A percentile compares a stretch with the other conserved stretches of the same genome.
Conservation (phyloP, 106 monocot species). For the Phalaenopsis equestris region DNA sequence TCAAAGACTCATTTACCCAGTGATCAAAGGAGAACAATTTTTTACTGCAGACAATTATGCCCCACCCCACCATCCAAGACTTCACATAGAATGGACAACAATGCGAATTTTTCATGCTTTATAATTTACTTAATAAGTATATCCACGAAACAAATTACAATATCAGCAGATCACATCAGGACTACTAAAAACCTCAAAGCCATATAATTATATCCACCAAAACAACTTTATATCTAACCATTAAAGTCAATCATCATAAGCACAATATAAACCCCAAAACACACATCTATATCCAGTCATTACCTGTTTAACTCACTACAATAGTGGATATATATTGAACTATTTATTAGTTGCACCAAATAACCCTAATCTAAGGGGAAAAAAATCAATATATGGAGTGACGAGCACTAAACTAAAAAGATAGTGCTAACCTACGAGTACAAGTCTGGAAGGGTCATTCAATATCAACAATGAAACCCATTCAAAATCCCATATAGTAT, state of each 20-base stretch:
- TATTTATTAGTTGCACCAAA: background rate
- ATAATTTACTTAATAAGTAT: background rate
- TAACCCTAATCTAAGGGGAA: background rate
- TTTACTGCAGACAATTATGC: background rate
- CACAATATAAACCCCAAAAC: background rate
- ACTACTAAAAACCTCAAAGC: background rate
- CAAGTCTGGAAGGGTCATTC: background rate
- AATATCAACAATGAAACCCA: background rate
- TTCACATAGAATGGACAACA: background rate
- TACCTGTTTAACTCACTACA: background rate
- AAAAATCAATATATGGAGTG: background rate
- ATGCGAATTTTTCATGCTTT: background rate
- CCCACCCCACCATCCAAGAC: background rate
- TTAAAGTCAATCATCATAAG: background rate
- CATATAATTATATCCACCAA: background rate
- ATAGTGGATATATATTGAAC: background rate
- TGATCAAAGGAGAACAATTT: background rate
- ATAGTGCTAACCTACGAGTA: background rate
- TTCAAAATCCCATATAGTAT: background rate
- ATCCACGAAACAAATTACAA: background rate
- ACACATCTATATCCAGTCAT: background rate
- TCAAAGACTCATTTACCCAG: background rate
- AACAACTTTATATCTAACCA: background rate
- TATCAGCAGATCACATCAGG: background rate
- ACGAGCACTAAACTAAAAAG: too few species aligned